phyloP scores from a whole-genome alignment of 192 early-diverging fungal genomes.

The Podila verticillata region DNA sequence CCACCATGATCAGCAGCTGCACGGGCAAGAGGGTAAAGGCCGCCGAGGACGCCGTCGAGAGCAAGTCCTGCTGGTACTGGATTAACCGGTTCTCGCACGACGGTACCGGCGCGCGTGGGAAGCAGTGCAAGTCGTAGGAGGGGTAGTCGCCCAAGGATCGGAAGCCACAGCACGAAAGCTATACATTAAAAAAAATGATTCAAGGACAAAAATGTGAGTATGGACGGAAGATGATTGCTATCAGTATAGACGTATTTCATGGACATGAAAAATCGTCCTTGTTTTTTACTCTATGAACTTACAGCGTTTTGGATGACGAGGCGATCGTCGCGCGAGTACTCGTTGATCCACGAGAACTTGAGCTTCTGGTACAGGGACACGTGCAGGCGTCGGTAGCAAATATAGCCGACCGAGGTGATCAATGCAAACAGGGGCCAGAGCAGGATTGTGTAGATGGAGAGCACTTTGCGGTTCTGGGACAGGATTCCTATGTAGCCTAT shows the following conservation, averaged over 20 bases:
- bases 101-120: slow-evolving; percentile 57
- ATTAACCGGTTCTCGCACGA: slow-evolving; percentile 54
- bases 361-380: slow-evolving; percentile 26
- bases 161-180: slow-evolving; percentile 63
- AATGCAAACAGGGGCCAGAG: slow-evolving; percentile 59
- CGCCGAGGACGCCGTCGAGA: slow-evolving; percentile 53
- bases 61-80: slow-evolving; percentile 36
- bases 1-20: slow-evolving; percentile 54
- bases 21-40: slow-evolving; percentile 54
- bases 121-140: slow-evolving; percentile 59
- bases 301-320: slow-evolving; percentile 48
- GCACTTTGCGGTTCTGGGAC: slow-evolving; percentile 53
- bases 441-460: slow-evolving; percentile 54
- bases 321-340: slow-evolving; percentile 37
- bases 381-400: slow-evolving; percentile 42
- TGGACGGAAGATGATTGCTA: no score
- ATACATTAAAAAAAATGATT: not conserved
- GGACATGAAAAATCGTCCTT: not conserved
- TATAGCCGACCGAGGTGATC: slow-evolving; percentile 59
- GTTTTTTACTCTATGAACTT: slow-evolving; percentile 4
- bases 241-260: not conserved
- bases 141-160: slow-evolving; percentile 56
- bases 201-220: not conserved
- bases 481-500: slow-evolving; percentile 60
- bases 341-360: slow-evolving; percentile 48